Percentiles rank a stretch among this genome's conserved stretches.
These are phyloP conservation scores for Mycotypha africana DNA, from an alignment of 371 early-diverging fungal genomes.

Conservation along the genomic window DNA sequence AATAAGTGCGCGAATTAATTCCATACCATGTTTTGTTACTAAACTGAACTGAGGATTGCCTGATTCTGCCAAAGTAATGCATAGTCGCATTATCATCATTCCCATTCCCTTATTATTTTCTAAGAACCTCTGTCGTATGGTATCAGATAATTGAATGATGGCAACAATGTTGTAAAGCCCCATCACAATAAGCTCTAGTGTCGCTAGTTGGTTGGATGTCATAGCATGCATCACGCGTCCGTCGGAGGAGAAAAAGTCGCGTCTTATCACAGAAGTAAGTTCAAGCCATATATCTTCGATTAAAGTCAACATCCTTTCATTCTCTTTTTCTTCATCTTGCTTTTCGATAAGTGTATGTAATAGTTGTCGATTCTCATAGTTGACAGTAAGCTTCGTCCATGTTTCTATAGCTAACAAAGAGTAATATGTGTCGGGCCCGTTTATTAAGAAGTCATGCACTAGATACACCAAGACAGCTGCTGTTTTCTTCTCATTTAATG, in stretches of 20 bases:
- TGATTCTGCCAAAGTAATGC: slow-evolving; percentile 46
- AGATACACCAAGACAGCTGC: slow-evolving; percentile 39
- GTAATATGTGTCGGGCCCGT: slow-evolving; percentile 56
- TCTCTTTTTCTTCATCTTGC: too few relatives aligned
- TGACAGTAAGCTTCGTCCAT: slow-evolving; percentile 52
- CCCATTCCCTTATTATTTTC: slow-evolving; percentile 34
- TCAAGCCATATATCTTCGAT: slow-evolving; percentile 36
- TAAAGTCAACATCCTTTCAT: slow-evolving; percentile 4
- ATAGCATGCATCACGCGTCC: slow-evolving; percentile 43
- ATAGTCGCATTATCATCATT: slow-evolving; percentile 45
- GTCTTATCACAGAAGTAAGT: slow-evolving; percentile 25
- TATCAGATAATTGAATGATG: slow-evolving; percentile 23
- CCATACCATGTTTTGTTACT: slow-evolving; percentile 38
- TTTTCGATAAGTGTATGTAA: slow-evolving; percentile 32
- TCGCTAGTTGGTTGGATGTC: slow-evolving; percentile 48
- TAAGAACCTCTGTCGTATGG: slow-evolving; percentile 29
- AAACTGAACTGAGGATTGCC: slow-evolving; percentile 37
- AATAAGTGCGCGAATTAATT: slow-evolving; percentile 32
- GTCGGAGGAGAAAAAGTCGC: slow-evolving; percentile 36
- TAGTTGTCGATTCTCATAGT: slow-evolving; percentile 47
- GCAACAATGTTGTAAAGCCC: slow-evolving; percentile 49
- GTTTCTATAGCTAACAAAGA: slow-evolving; percentile 51
- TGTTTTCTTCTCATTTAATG: slow-evolving; percentile 24
- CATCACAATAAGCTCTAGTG: slow-evolving; percentile 49
- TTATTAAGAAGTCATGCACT: slow-evolving; percentile 45